Evolutionary conservation across 768 basidiomycete genomes (phyloP).

Genomic region (Suillus subaureus): DNA sequence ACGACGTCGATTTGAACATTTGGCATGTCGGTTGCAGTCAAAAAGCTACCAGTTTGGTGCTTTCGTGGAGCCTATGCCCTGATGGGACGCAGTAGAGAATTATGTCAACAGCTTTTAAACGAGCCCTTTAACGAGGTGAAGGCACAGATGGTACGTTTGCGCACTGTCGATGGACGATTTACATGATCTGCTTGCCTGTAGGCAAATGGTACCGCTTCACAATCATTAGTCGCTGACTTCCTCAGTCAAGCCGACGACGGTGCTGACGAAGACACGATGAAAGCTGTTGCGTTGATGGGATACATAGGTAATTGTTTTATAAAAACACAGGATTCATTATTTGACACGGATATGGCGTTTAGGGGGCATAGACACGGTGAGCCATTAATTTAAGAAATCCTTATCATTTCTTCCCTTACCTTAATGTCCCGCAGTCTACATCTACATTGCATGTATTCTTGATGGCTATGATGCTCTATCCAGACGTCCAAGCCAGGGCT

Average conservation of each 20-base stretch:
- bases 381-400: slow-evolving; percentile 1
- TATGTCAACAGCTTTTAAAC: background rate
- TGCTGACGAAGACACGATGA: slow-evolving; percentile 1
- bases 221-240: slow-evolving; percentile 1
- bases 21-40: background rate
- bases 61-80: slow-evolving; percentile 1
- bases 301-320: background rate
- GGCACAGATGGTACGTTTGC: background rate
- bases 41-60: background rate
- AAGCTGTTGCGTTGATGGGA: background rate
- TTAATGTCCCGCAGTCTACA: slow-evolving; percentile 20
- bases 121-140: background rate
- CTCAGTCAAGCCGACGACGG: background rate
- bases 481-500: slow-evolving; percentile 29
- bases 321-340: background rate
- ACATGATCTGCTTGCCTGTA: background rate
- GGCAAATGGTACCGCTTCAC: background rate
- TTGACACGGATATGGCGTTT: background rate
- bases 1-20: background rate
- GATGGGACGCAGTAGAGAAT: background rate
- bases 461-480: slow-evolving; percentile 30
- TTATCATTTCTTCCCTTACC: slow-evolving; percentile 27
- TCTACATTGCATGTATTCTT: slow-evolving; percentile 29
- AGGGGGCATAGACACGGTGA: background rate
- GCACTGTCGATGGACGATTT: too few relatives aligned